Evolutionary conservation across 352 stramenopile genomes (phyloP), one percentile per base, ranked within the genome.

Genomic region (Globisporangium viniferum): DNA sequence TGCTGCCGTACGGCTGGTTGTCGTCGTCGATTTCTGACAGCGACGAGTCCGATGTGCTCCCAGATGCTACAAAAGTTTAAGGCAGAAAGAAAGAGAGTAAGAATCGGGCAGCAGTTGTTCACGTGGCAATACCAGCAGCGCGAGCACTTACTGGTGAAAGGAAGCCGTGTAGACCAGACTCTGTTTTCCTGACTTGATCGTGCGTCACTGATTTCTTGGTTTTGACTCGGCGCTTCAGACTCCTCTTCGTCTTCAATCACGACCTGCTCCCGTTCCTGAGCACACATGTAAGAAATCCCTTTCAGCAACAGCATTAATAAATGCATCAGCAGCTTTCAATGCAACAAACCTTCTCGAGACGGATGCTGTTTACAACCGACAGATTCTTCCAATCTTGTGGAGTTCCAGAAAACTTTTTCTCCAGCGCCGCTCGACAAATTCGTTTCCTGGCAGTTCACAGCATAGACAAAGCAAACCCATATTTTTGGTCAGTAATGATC

Each of bases 321-420:
- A 7, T 59, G 9, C 1, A 24, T 5, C 6, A 15, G 49, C 51
- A 31, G 31, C 8, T 5, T 10, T 10, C 22, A 35, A 58, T 8
- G 44, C 51, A 57, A n/a, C 24, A 22, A 14, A 54, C 10, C 51
- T 57, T 39, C 12, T 55, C 36, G 5, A 64, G 27, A 4, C 41
- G n/a, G 57, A 86, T 64, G 8, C 71, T 79, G 67, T 72, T 66
- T 4, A 83, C 62, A 24, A 73, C 60, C 15, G 77, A 80, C 14
- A 85, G 67, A 39, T 83, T 59, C 53, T 39, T 57, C 79, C 79
- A 88, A 46, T 79, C 71, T 6, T 69, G 67, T 10, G 56, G 67
- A 33, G 66, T 73, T 3, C 60, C 72, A 6, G 29, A 33, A 49
- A 82, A 85, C 56, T 67, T 69, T 5, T 73, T 74, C 57, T 82